A percentile compares a stretch with the other conserved stretches of the same genome.
Evolutionary conservation across 306 rosid genomes (phyloP).

Genomic region (Lathyrus oleraceus): DNA sequence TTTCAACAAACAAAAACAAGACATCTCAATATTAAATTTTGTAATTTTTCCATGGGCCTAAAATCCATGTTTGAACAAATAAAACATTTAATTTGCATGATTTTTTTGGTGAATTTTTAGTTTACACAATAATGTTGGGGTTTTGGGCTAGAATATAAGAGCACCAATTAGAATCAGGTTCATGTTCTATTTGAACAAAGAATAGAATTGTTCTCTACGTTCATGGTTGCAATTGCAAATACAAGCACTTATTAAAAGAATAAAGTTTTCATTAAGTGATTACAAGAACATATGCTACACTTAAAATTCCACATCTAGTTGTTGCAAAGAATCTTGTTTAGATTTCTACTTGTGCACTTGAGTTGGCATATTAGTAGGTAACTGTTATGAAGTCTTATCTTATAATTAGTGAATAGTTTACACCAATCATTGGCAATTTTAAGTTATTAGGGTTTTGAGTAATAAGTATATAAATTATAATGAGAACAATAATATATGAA

Average conservation of each 20-base stretch:
- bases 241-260: slow-evolving; percentile 31
- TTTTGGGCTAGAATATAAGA: slow-evolving; percentile 34
- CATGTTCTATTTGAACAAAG: slow-evolving; percentile 35
- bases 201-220: slow-evolving; percentile 31
- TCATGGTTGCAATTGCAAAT: slow-evolving; percentile 26
- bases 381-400: slow-evolving; percentile 38
- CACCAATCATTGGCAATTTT: slow-evolving; percentile 28
- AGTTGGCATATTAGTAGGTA: slow-evolving; percentile 27
- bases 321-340: slow-evolving; percentile 29
- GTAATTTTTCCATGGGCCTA: neutral
- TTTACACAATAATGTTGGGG: slow-evolving; percentile 4
- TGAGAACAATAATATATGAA: too few relatives aligned
- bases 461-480: too few relatives aligned
- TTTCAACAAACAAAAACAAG: neutral
- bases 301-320: slow-evolving; percentile 28
- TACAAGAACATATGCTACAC: slow-evolving; percentile 33
- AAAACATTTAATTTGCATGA: neutral
- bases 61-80: neutral
- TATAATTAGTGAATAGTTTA: slow-evolving; percentile 35
- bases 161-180: slow-evolving; percentile 39
- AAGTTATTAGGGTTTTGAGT: neutral
- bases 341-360: slow-evolving; percentile 31
- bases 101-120: neutral
- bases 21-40: neutral
- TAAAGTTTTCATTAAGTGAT: slow-evolving; percentile 38